Evolutionary conservation across 1,139 yeast species (phyloP), one percentile per base, ranked within the genome.

Genomic region (Pichia sp.): DNA sequence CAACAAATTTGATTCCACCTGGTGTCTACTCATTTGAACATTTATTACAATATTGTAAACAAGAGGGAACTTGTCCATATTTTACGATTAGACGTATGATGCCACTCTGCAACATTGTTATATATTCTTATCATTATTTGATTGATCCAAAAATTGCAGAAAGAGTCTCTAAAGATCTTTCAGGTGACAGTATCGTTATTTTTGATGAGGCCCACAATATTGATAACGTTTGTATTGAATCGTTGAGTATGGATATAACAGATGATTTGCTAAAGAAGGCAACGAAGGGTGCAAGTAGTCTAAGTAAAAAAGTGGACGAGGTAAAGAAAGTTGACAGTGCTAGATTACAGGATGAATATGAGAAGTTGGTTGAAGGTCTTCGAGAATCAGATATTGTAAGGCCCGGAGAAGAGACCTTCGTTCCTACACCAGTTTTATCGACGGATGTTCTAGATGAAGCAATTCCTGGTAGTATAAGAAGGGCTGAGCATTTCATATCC

Each of bases 171-270:
- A 77, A 73, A 50, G 97, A 93, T 56, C 72, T 91, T 41, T 84
- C 95, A 14, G 86, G 89, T 53, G 98, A 91, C 58, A 76, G 95
- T 44, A 91, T 91, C 45, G 84, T 91, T 48, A 93, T 91, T 37
- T 91, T 91, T 59, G 99, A 91, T 65, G 99, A 91, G 64, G 98
- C 98, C 39, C 99, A 91, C 63, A 91, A 91, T 64, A 91, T 91
- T 44, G 98, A 91, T 71, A 91, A 91, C 68, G 99, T 91, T 44
- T 91, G 98, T 67, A 91, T 91, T 46, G 99, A 91, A 61, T 84
- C 98, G 1, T 66, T 91, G 39, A 86, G 96, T 11, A 72, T 91
- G 41, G 98, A 93, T 58, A 72, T 70, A 63, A 91, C 83, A 44
- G 94, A 77, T 63, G 97, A 95, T 63, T 79, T 76, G 54, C 70